Evolutionary conservation across 176 grass and related monocot genomes (phyloP).

Genomic region (Avena eriantha): DNA sequence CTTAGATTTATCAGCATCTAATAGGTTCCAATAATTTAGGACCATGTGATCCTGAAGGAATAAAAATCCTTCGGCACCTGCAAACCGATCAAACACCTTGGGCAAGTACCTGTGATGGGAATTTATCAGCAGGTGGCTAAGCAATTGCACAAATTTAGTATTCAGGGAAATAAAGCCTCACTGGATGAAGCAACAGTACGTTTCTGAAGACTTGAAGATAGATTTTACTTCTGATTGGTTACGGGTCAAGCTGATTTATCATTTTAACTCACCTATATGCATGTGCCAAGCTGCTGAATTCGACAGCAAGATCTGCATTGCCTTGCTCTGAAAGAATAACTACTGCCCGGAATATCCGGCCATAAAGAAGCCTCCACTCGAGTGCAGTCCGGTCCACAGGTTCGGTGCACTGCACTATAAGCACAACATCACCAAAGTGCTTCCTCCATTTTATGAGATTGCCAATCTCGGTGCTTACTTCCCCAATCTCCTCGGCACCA

Average conservation of each 20-base stretch:
- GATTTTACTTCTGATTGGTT: constrained; percentile 1
- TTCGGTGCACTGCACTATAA: constrained; percentile 65
- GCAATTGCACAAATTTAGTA: not conserved
- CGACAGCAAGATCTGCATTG: constrained; percentile 70
- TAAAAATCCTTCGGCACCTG: constrained; percentile 86
- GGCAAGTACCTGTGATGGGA: constrained; percentile 71
- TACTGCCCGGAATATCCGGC: constrained; percentile 86
- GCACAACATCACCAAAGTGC: constrained; percentile 82
- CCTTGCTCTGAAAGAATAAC: constrained; percentile 74
- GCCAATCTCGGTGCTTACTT: constrained; percentile 79
- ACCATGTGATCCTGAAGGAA: constrained; percentile 92
- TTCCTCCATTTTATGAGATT: constrained; percentile 98
- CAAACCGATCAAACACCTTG: constrained; percentile 76
- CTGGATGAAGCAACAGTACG: constrained; percentile 13
- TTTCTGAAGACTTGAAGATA: not conserved
- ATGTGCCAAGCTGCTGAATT: constrained; percentile 59
- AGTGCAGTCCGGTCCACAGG: constrained; percentile 69
- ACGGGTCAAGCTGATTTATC: constrained; percentile 24
- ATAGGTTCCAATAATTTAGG: constrained; percentile 92
- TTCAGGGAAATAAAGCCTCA: constrained; percentile 7
- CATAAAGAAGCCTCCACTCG: constrained; percentile 95
- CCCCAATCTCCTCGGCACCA: constrained; percentile 79
- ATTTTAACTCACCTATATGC: constrained; percentile 86
- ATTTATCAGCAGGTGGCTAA: not conserved
- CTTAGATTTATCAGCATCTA: constrained; percentile 80